Percentiles rank a stretch among this genome's conserved stretches.
These are phyloP conservation scores for Candida pseudoviswanathii DNA, from an alignment of 1,139 yeast species.

Conservation along the genomic window DNA sequence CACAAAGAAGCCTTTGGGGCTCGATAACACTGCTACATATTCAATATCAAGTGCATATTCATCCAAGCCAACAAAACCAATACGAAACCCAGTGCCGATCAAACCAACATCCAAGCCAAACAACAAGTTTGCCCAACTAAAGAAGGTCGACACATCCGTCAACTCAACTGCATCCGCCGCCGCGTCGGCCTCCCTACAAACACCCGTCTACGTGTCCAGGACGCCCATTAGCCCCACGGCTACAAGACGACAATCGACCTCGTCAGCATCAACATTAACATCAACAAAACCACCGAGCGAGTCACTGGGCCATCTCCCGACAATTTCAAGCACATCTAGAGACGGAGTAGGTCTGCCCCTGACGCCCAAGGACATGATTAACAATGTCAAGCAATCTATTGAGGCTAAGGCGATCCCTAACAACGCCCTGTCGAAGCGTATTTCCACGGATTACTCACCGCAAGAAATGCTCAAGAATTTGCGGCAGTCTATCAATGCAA, in stretches of 20 bases:
- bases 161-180: conserved; percentile 1
- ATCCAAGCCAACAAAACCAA: conserved; percentile 2
- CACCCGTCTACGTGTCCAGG: not conserved
- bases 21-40: conserved; percentile 3
- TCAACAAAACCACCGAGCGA: not conserved
- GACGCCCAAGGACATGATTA: conserved; percentile 27
- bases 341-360: conserved; percentile 9
- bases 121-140: conserved; percentile 5
- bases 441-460: conserved; percentile 26
- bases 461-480: conserved; percentile 31
- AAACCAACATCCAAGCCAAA: not conserved
- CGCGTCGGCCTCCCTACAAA: not conserved
- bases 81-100: conserved; percentile 7
- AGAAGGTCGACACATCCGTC: conserved; percentile 3
- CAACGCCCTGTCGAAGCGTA: conserved; percentile 20
- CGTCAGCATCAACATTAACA: not conserved
- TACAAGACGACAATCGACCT: not conserved
- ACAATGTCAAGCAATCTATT: conserved; percentile 25
- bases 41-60: conserved; percentile 2
- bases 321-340: not conserved
- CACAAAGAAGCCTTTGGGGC: conserved; percentile 1
- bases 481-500: conserved; percentile 28
- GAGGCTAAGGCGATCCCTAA: conserved; percentile 22
- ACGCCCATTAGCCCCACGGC: not conserved
- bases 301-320: not conserved